Evolutionary conservation across 768 basidiomycete genomes (phyloP).

Genomic region (Rhizopogon vulgaris): DNA sequence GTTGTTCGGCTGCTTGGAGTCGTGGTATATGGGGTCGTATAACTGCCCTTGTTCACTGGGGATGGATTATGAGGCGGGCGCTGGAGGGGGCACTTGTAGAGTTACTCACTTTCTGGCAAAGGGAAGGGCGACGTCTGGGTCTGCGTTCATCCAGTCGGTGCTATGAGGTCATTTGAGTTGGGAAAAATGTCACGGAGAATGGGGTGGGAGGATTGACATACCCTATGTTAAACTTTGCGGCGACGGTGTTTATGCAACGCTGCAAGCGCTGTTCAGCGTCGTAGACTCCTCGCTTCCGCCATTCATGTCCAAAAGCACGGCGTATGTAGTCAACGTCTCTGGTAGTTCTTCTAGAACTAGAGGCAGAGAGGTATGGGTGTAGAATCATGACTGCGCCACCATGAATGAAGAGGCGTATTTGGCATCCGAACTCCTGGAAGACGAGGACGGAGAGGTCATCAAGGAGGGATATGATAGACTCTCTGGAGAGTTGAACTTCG

Average conservation of each 20-base stretch:
- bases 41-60: constrained; percentile 16
- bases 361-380: constrained; percentile 37
- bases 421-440: constrained; percentile 38
- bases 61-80: not conserved
- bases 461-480: constrained; percentile 40
- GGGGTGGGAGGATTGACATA: constrained; percentile 11
- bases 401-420: constrained; percentile 58
- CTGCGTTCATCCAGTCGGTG: constrained; percentile 72
- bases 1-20: constrained; percentile 47
- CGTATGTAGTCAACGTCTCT: constrained; percentile 66
- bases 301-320: constrained; percentile 55
- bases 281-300: constrained; percentile 36
- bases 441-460: constrained; percentile 46
- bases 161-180: constrained; percentile 6
- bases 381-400: constrained; percentile 74
- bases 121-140: constrained; percentile 66
- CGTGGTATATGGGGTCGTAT: constrained; percentile 59
- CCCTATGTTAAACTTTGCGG: constrained; percentile 42
- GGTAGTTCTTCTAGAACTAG: constrained; percentile 44
- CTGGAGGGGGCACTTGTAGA: constrained; percentile 1
- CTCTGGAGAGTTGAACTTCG: constrained; percentile 25
- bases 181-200: not conserved
- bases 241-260: constrained; percentile 51
- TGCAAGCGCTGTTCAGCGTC: constrained; percentile 53
- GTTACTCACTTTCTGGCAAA: constrained; percentile 53